A percentile compares a stretch with the other conserved stretches of the same genome.
phyloP scores from a whole-genome alignment of 768 basidiomycete genomes.

The Russula brevipes region DNA sequence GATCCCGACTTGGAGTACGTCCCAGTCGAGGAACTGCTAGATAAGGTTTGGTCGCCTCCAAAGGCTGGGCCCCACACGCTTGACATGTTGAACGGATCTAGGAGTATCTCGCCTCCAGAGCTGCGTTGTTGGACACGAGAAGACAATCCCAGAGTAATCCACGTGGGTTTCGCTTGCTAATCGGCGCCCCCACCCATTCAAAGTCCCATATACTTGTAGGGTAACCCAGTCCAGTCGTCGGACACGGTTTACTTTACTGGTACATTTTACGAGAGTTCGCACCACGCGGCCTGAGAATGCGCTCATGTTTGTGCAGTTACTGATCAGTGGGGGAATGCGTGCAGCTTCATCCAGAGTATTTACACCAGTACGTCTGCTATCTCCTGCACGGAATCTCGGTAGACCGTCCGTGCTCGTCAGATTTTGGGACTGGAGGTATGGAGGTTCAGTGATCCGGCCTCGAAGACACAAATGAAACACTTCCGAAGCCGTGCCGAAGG shows the following conservation, averaged over 20 bases:
- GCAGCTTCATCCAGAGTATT: conserved; percentile 86
- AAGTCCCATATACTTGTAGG: conserved; percentile 38
- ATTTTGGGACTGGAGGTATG: conserved; percentile 85
- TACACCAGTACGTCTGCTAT: conserved; percentile 54
- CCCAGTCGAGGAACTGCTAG: conserved; percentile 77
- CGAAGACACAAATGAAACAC: neutral
- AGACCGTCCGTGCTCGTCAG: conserved; percentile 33
- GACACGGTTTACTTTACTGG: conserved; percentile 96
- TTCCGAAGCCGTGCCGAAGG: conserved; percentile 73
- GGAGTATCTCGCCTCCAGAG: conserved; percentile 80
- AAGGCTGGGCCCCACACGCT: too few species aligned
- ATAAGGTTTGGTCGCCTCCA: conserved; percentile 51
- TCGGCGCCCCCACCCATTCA: neutral
- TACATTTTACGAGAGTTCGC: conserved; percentile 29
- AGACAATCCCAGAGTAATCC: conserved; percentile 62
- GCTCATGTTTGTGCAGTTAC: conserved; percentile 44
- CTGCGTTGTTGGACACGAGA: conserved; percentile 70
- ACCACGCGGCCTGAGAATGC: neutral
- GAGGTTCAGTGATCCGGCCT: neutral
- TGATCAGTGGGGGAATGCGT: conserved; percentile 86
- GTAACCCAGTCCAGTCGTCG: conserved; percentile 75
- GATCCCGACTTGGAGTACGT: conserved; percentile 78
- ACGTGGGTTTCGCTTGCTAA: conserved; percentile 32
- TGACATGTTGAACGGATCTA: conserved; percentile 30
- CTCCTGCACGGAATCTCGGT: neutral